Percentiles rank a stretch among this genome's conserved stretches.
These are phyloP conservation scores for Adansonia digitata DNA, from an alignment of 345 rosid genomes.

Conservation along the genomic window DNA sequence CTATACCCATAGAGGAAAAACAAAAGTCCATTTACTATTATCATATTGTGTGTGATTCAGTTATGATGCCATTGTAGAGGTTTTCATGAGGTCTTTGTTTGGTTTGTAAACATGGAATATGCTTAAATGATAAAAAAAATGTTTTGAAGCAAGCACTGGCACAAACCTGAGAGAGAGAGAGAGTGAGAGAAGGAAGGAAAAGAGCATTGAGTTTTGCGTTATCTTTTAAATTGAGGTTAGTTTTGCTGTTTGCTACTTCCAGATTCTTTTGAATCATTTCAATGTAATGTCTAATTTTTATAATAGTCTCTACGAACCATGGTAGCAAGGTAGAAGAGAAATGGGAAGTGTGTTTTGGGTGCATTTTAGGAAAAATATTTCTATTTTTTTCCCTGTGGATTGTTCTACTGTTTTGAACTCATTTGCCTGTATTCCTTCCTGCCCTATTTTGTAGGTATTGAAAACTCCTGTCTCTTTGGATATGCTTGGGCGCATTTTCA, in stretches of 20 bases:
- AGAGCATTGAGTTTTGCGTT: neutral
- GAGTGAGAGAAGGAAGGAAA: neutral
- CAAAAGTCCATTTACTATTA: neutral
- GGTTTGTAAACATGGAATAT: neutral
- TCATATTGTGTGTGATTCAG: neutral
- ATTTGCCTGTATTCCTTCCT: neutral
- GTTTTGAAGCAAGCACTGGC: neutral
- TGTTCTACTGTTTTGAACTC: neutral
- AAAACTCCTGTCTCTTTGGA: slow-evolving; percentile 93
- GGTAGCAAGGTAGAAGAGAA: neutral
- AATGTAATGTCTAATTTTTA: neutral
- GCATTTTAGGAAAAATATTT: neutral
- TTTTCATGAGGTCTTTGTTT: neutral
- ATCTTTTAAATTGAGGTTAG: neutral
- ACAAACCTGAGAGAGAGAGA: neutral
- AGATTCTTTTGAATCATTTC: neutral
- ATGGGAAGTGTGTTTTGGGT: neutral
- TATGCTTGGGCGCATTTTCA: slow-evolving; percentile 97
- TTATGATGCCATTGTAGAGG: neutral
- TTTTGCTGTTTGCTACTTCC: neutral
- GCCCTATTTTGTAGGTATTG: slow-evolving; percentile 54
- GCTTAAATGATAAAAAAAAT: neutral
- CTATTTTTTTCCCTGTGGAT: neutral
- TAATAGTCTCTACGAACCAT: neutral
- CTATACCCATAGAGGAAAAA: neutral